Evolutionary conservation across 2,329 filamentous ascomycete genomes (phyloP).

Genomic region (Colletotrichum tabaci): DNA sequence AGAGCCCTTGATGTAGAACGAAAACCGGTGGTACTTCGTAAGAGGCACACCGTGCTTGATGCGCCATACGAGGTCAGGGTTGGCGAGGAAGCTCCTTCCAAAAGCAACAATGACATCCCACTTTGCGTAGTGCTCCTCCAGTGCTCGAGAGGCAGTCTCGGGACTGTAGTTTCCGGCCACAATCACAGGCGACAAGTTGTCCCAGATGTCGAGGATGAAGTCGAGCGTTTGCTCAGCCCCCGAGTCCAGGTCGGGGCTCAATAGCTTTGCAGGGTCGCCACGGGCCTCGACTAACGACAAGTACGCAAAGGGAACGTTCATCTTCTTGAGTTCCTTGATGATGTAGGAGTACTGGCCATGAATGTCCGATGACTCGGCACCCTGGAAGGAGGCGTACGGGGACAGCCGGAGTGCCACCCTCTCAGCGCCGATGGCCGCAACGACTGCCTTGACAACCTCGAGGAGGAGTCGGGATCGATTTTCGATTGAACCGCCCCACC

Average conservation of each 20-base stretch:
- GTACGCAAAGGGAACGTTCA: conserved; percentile 47
- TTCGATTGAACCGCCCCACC: conserved; percentile 65
- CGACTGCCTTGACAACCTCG: conserved; percentile 58
- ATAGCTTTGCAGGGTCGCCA: conserved; percentile 44
- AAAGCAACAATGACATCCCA: conserved; percentile 51
- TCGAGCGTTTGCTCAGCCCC: conserved; percentile 48
- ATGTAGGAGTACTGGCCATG: conserved; percentile 46
- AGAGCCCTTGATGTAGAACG: conserved; percentile 45
- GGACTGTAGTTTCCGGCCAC: conserved; percentile 48
- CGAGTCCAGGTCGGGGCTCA: conserved; percentile 56
- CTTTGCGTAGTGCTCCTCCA: conserved; percentile 48
- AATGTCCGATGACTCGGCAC: conserved; percentile 43
- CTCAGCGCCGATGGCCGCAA: conserved; percentile 46
- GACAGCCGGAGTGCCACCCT: conserved; percentile 59
- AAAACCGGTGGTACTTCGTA: conserved; percentile 46
- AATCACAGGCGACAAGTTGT: conserved; percentile 48
- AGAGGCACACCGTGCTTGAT: conserved; percentile 46
- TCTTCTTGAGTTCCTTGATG: conserved; percentile 47
- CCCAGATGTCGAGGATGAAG: conserved; percentile 50
- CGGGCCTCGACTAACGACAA: conserved; percentile 49
- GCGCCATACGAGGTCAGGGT: conserved; percentile 49
- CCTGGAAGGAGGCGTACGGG: conserved; percentile 49
- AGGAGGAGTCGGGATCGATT: conserved; percentile 63
- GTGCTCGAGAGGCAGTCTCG: conserved; percentile 35
- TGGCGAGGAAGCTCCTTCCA: conserved; percentile 49